phyloP scores from a whole-genome alignment of 139 green algal genomes.

The Coelastrella sp. region DNA sequence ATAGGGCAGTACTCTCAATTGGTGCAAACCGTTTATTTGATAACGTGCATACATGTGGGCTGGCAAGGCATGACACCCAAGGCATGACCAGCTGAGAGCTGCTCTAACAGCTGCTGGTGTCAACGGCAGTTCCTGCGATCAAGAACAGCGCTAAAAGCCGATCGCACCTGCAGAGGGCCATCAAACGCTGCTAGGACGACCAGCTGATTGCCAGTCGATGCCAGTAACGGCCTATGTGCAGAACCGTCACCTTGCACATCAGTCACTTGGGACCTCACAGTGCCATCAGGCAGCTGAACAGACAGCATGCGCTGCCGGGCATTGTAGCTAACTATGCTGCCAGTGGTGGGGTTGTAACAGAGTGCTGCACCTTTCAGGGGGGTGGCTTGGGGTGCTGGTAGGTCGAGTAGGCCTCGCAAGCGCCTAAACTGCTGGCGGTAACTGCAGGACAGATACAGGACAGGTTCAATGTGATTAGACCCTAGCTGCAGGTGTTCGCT shows the following conservation, averaged over 20 bases:
- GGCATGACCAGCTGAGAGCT: background rate
- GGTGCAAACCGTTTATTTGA: too few relatives aligned
- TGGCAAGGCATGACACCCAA: too few relatives aligned
- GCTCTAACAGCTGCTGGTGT: background rate
- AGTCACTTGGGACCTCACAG: background rate
- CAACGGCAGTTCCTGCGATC: too few relatives aligned
- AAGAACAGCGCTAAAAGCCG: too few relatives aligned
- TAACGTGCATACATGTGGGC: too few relatives aligned
- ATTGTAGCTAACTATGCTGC: conserved; percentile 38
- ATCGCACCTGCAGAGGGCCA: conserved; percentile 29
- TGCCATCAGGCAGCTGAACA: background rate
- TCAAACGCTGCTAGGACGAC: conserved; percentile 43
- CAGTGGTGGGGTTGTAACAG: conserved; percentile 38
- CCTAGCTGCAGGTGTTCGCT: too few relatives aligned
- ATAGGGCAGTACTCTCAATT: too few relatives aligned
- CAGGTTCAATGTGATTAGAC: too few relatives aligned
- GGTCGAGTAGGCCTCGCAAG: background rate
- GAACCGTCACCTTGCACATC: background rate
- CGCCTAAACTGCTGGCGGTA: conserved; percentile 42
- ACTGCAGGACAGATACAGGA: background rate
- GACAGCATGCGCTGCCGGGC: conserved; percentile 21
- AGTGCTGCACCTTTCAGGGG: conserved; percentile 32
- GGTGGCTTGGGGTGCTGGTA: background rate
- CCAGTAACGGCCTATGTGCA: conserved; percentile 13
- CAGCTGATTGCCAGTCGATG: background rate